phyloP scores from a whole-genome alignment of 2,329 filamentous ascomycete species.

The Alternaria consortialis region DNA sequence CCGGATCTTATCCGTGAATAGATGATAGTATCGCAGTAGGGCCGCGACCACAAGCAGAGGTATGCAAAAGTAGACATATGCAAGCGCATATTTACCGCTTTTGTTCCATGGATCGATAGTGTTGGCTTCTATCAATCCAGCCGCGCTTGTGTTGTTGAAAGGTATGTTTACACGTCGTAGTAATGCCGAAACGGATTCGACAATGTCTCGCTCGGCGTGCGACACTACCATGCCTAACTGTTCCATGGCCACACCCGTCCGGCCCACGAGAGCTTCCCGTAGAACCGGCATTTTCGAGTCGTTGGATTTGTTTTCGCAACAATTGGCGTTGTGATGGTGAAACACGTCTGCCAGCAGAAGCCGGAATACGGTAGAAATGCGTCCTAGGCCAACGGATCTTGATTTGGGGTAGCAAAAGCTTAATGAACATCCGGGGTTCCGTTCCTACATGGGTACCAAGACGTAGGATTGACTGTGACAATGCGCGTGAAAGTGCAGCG shows the following conservation, averaged over 20 bases:
- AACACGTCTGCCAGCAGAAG: constrained; percentile 50
- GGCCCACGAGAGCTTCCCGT: constrained; percentile 39
- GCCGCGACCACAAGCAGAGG: constrained; percentile 73
- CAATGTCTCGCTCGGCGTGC: constrained; percentile 40
- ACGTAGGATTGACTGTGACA: constrained; percentile 34
- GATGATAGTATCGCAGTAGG: constrained; percentile 80
- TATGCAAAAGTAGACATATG: constrained; percentile 88
- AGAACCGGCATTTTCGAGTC: constrained; percentile 46
- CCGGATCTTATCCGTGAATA: constrained; percentile 92
- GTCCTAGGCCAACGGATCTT: constrained; percentile 26
- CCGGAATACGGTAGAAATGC: constrained; percentile 31
- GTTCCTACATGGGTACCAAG: constrained; percentile 47
- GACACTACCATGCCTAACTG: constrained; percentile 41
- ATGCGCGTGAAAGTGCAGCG: constrained; percentile 45
- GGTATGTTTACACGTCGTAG: constrained; percentile 64
- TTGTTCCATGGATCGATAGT: constrained; percentile 78
- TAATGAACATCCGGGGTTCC: constrained; percentile 30
- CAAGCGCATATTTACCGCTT: constrained; percentile 84
- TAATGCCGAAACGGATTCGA: constrained; percentile 39
- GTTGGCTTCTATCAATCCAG: constrained; percentile 64
- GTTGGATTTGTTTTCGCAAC: constrained; percentile 15
- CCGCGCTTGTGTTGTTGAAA: constrained; percentile 64
- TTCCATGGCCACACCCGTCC: constrained; percentile 40
- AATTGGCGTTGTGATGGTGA: constrained; percentile 25
- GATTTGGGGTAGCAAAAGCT: constrained; percentile 29